phyloP scores from a whole-genome alignment of 805 yeast species.

The Diddensiella caesifluorescens region DNA sequence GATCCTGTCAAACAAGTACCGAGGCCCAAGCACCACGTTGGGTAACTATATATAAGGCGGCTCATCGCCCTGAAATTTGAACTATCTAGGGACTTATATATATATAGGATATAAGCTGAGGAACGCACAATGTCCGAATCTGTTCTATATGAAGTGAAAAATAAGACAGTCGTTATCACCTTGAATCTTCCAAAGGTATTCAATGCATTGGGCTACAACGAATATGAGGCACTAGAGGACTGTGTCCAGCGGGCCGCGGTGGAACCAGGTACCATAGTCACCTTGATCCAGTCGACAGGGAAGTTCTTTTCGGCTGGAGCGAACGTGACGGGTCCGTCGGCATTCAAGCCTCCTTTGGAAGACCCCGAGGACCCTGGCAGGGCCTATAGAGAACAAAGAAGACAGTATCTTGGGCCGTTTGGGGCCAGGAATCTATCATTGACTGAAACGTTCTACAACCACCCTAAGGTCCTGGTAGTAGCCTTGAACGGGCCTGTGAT shows the following conservation, averaged over 20 bases:
- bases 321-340: conserved; percentile 37
- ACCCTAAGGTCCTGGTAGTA: conserved; percentile 61
- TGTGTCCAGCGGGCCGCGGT: conserved; percentile 56
- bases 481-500: conserved; percentile 86
- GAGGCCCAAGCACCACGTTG: too few species aligned
- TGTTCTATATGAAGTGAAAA: conserved; percentile 27
- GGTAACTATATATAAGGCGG: too few species aligned
- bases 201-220: conserved; percentile 64
- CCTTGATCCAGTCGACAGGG: conserved; percentile 67
- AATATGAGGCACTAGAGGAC: conserved; percentile 54
- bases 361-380: too few species aligned
- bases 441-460: conserved; percentile 63
- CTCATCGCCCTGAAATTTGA: too few species aligned
- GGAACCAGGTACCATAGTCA: conserved; percentile 55
- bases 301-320: conserved; percentile 84
- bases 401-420: conserved; percentile 50
- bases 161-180: conserved; percentile 54
- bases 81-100: too few species aligned
- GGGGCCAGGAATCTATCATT: conserved; percentile 67
- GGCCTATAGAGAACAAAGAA: conserved; percentile 16
- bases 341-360: conserved; percentile 12
- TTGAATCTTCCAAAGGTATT: conserved; percentile 54
- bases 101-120: too few species aligned
- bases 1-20: too few species aligned
- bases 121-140: background rate